Evolutionary conservation across 2,329 filamentous ascomycete genomes (phyloP), one percentile per base, ranked within the genome.

Genomic region (Cytospora mali): DNA sequence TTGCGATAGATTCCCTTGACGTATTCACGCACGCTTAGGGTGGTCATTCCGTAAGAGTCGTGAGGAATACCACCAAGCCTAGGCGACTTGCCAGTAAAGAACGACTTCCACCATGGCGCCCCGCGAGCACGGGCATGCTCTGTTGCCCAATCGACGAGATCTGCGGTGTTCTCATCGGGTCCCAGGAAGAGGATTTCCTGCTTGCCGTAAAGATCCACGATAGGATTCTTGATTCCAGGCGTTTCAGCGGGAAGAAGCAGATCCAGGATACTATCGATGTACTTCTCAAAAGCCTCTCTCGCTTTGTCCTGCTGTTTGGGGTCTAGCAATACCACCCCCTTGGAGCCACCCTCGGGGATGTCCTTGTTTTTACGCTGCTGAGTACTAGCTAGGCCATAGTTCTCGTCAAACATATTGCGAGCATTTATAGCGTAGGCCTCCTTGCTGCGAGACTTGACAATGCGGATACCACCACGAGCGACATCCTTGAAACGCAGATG

Each of bases 361-460:
- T 99, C 95, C 82, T 99, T 99, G 84, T 99, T 99, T 86, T 99
- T 99, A 73, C 95, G 92, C 80, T 99, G 95, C 78, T 99, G 95
- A 0, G 95, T 99, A 78, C 96, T 98, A 68, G 95, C 94, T 65
- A 99, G 85, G 67, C 95, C 96, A 79, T 99, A 99, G 79, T 99
- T 99, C 80, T 99, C 95, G 70, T 99, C 95, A 71, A 99, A 99
- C 67, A 99, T 84, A 62, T 93, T 97, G 64, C 95, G 90, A 42
- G 93, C 93, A 74, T 99, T 99, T 82, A 98, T 98, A 66, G 89
- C 86, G 74, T 97, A 99, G 2, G 93, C 92, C 76, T 99, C 95
- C 76, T 93, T 92, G 78, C 93, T 97, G 70, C 95, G 88, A 62
- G 94, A 98, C 83, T 98, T 98, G 77, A 99, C 95, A 67, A 99